Evolutionary conservation across 2,329 filamentous ascomycete genomes (phyloP).

Genomic region (Penicillium janthinellum): DNA sequence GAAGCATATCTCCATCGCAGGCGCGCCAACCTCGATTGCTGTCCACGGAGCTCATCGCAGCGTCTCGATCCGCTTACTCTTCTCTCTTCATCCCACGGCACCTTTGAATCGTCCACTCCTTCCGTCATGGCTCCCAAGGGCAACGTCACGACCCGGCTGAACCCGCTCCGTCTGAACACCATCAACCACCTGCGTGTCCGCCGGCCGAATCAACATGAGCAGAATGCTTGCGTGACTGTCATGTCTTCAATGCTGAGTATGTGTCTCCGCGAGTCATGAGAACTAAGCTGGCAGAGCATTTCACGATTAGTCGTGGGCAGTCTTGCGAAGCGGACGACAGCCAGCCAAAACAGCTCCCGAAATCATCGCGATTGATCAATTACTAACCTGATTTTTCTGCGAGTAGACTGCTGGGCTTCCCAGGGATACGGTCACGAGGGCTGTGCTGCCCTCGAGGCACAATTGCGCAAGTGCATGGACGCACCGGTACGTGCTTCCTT

Average conservation of each 20-base stretch:
- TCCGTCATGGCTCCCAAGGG: conserved; percentile 48
- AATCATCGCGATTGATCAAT: background rate
- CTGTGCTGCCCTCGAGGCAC: conserved; percentile 62
- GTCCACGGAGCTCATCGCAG: conserved; percentile 16
- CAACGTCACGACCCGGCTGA: conserved; percentile 45
- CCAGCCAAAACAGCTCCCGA: background rate
- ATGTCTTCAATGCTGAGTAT: conserved; percentile 70
- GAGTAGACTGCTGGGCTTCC: conserved; percentile 51
- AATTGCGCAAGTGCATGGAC: conserved; percentile 75
- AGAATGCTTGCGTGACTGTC: conserved; percentile 65
- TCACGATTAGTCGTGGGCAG: background rate
- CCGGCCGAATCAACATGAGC: conserved; percentile 62
- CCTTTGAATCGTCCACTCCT: background rate
- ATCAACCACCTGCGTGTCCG: conserved; percentile 62
- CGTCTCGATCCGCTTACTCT: conserved; percentile 1
- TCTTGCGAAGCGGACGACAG: no score
- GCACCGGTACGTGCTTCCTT: conserved; percentile 60
- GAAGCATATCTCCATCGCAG: conserved; percentile 16
- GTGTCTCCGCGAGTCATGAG: conserved; percentile 21
- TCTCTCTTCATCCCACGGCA: background rate
- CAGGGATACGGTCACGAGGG: conserved; percentile 54
- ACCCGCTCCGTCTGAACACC: conserved; percentile 50
- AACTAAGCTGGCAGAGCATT: background rate
- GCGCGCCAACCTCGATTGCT: conserved; percentile 10
- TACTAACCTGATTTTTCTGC: conserved; percentile 15